Evolutionary conservation across 352 stramenopile species (phyloP).

Genomic region (Phytophthora constricta): DNA sequence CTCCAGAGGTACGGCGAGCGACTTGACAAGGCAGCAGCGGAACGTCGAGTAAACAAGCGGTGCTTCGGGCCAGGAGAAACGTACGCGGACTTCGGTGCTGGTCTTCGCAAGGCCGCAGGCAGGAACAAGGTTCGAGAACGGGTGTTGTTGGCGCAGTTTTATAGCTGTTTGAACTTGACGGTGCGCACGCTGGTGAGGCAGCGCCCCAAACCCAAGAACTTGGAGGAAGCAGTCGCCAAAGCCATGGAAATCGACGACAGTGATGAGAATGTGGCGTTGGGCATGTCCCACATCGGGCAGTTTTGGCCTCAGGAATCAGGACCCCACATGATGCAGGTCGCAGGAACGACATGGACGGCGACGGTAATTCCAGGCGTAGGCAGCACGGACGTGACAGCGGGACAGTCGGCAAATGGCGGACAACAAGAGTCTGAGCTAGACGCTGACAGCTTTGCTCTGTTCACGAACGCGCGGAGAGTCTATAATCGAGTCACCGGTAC

Average conservation of each 20-base stretch:
- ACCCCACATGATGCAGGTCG: no score
- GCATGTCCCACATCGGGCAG: neutral
- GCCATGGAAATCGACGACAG: neutral
- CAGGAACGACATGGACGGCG: neutral
- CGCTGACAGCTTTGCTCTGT: neutral
- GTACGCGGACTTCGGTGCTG: slow-evolving; percentile 5
- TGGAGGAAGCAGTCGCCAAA: neutral
- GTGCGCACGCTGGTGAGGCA: neutral
- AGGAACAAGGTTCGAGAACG: neutral
- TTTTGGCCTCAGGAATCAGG: neutral
- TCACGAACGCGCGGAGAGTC: neutral
- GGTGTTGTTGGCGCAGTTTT: neutral
- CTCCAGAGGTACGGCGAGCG: slow-evolving; percentile 2
- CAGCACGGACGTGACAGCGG: neutral
- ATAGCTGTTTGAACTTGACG: neutral
- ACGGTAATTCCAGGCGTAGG: neutral
- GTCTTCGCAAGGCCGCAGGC: neutral
- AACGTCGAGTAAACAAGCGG: slow-evolving; percentile 3
- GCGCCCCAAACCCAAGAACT: neutral
- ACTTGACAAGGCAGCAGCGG: neutral
- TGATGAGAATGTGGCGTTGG: neutral
- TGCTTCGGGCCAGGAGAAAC: neutral
- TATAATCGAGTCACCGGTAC: neutral
- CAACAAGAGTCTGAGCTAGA: neutral
- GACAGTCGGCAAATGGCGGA: neutral